Evolutionary conservation across 371 early-diverging fungal species (phyloP), one percentile per base, ranked within the genome.

Genomic region (Apophysomyces trapeziformis): DNA sequence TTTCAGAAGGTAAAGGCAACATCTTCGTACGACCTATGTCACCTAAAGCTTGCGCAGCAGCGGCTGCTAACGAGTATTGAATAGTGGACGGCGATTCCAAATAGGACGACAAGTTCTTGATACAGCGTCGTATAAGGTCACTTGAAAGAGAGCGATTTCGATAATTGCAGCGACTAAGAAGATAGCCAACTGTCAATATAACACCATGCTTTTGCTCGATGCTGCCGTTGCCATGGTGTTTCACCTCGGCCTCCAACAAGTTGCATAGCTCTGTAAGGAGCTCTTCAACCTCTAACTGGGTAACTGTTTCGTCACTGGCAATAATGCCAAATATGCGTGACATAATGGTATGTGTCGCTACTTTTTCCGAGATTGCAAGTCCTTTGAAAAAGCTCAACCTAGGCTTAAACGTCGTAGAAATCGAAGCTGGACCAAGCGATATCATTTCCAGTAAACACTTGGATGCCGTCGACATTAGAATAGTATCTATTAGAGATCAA

Each of bases 241-340:
- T 65, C 1, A 66, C 61, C n/a, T 72, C 58, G n/a, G 70, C 68
- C 18, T 80, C 76, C 45, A 80, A 58, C 5, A 80, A 63, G 4
- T 41, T 60, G 7, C 69, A 71, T 38, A 84, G 74, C 46, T 87
- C 87, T 0, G 67, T 61, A 6, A 92, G 47, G 12, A 87, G 68
- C 1, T 68, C 63, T 16, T 76, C 75, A 36, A 90, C 73, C 11
- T 74, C 70, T 0, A 74, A 60, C 13, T 73, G 70, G n/a, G 78
- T 66, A 14, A 84, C 68, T 50, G 64, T 68, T 35, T 65, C 58
- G 16, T 75, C 75, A n/a, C 92, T 92, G 7, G 87, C 85, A 38
- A 93, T 80, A 36, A 94, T 88, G 56, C 91, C 93, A 60, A 93
- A 84, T 12, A 92, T 83, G 57, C 90, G 91, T 0, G 92, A 88